Conservation (phyloP, 768 basidiomycete species). For the Amanita inopinata region DNA sequence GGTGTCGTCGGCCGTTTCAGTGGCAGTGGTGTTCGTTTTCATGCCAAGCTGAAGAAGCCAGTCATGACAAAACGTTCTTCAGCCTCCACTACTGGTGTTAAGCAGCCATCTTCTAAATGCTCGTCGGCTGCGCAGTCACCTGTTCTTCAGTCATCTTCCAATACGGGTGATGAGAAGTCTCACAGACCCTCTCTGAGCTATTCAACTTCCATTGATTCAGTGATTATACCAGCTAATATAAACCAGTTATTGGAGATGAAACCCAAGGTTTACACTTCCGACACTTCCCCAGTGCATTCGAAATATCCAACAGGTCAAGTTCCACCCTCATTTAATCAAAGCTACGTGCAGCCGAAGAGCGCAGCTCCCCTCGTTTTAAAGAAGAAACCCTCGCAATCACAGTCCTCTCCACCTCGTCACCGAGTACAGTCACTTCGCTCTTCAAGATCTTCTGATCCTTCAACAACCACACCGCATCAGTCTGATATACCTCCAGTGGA, state of each 20-base stretch:
- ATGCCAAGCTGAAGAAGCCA: slow-evolving; percentile 68
- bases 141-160: background rate
- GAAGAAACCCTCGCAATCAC: background rate
- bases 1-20: slow-evolving; percentile 75
- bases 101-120: slow-evolving; percentile 3
- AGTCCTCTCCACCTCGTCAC: background rate
- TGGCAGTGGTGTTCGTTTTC: slow-evolving; percentile 55
- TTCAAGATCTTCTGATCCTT: background rate
- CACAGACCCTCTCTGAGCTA: slow-evolving; percentile 15
- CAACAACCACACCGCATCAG: background rate
- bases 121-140: background rate
- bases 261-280: background rate
- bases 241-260: background rate
- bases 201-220: slow-evolving; percentile 14
- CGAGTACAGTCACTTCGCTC: background rate
- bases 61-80: slow-evolving; percentile 65
- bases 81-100: slow-evolving; percentile 15
- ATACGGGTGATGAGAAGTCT: slow-evolving; percentile 13
- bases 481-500: background rate
- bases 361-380: slow-evolving; percentile 1
- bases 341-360: background rate
- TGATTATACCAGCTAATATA: background rate
- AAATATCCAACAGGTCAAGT: too few relatives aligned
- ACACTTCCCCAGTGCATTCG: background rate
- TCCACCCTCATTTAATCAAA: too few relatives aligned